These are phyloP conservation scores for Delitschia confertaspora DNA, from an alignment of 495 filamentous ascomycete genomes.

Conservation along the genomic window DNA sequence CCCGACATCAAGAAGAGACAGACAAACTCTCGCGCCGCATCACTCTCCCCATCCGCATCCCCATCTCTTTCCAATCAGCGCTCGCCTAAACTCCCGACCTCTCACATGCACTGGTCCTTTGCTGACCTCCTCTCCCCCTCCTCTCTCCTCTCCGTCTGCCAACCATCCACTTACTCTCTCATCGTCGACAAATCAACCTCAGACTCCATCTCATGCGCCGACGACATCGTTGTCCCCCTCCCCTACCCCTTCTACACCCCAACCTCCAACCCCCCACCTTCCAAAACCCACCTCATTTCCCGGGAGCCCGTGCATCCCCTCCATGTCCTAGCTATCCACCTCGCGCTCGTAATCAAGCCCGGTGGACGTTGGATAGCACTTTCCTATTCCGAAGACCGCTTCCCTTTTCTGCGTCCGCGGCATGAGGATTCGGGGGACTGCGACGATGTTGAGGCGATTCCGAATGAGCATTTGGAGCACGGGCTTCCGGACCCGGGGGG, in stretches of 20 bases:
- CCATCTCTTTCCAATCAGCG: background rate
- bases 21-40: background rate
- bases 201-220: slow-evolving; percentile 27
- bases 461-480: slow-evolving; percentile 8
- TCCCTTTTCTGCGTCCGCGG: slow-evolving; percentile 20
- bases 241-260: slow-evolving; percentile 13
- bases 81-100: background rate
- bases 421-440: slow-evolving; percentile 1
- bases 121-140: slow-evolving; percentile 21
- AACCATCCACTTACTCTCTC: slow-evolving; percentile 15
- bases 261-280: background rate
- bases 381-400: slow-evolving; percentile 24
- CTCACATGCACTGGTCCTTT: slow-evolving; percentile 24
- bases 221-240: slow-evolving; percentile 16
- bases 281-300: background rate
- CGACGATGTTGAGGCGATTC: slow-evolving; percentile 17
- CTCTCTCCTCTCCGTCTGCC: slow-evolving; percentile 15
- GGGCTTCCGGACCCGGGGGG: slow-evolving; percentile 17
- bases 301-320: slow-evolving; percentile 16
- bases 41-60: background rate
- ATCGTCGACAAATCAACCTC: slow-evolving; percentile 29
- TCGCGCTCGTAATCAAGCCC: slow-evolving; percentile 21
- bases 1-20: background rate
- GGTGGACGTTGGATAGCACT: slow-evolving; percentile 23
- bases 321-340: slow-evolving; percentile 21